These are phyloP conservation scores for Psilocybe tampanensis DNA, from an alignment of 768 basidiomycete species.

Conservation along the genomic window DNA sequence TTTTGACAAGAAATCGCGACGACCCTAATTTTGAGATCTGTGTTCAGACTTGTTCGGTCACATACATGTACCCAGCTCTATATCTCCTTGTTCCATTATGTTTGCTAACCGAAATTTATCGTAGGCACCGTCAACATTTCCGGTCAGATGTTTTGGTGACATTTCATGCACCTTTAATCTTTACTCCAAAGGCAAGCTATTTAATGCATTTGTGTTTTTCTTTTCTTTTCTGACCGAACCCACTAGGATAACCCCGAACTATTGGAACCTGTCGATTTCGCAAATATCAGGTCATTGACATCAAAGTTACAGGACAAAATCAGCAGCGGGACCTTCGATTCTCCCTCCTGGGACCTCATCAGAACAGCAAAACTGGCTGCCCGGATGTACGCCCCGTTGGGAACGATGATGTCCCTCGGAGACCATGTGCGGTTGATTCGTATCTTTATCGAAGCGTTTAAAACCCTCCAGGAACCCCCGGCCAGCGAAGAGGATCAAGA, in stretches of 20 bases:
- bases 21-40: constrained; percentile 73
- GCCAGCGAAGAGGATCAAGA: constrained; percentile 25
- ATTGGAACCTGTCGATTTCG: constrained; percentile 64
- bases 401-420: constrained; percentile 82
- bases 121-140: constrained; percentile 86
- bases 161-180: constrained; percentile 71
- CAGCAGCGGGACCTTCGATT: constrained; percentile 76
- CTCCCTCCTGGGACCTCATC: constrained; percentile 82
- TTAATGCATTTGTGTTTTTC: neutral
- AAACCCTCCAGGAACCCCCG: constrained; percentile 34
- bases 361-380: constrained; percentile 77
- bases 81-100: neutral
- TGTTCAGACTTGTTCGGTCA: constrained; percentile 77
- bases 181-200: constrained; percentile 58
- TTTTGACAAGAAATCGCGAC: constrained; percentile 67
- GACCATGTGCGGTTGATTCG: constrained; percentile 80
- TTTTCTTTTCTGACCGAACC: neutral
- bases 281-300: constrained; percentile 61
- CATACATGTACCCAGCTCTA: constrained; percentile 63
- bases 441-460: constrained; percentile 79
- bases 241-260: constrained; percentile 70
- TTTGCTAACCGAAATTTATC: neutral
- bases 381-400: constrained; percentile 82
- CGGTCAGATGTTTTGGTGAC: constrained; percentile 89
- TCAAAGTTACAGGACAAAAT: constrained; percentile 67